phyloP scores from a whole-genome alignment of 176 grass and related monocot genomes.

The Musa itinerans region DNA sequence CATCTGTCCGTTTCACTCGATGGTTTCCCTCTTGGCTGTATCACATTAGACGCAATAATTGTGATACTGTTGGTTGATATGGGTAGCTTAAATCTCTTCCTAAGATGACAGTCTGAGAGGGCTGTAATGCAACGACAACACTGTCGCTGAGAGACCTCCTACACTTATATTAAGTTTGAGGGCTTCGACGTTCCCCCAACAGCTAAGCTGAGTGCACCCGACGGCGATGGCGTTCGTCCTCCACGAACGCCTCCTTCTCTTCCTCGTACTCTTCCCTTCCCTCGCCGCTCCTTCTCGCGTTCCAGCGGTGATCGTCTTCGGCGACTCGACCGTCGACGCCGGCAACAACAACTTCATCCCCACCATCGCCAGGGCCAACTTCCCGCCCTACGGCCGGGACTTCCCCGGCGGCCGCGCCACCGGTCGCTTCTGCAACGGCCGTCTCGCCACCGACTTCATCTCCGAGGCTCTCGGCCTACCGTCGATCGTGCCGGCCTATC shows the following conservation, averaged over 20 bases:
- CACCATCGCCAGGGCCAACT: conserved; percentile 62
- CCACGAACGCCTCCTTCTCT: conserved; percentile 1
- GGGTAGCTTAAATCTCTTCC: too few relatives aligned
- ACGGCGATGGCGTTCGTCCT: background rate
- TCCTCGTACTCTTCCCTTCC: background rate
- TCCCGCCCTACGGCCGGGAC: conserved; percentile 66
- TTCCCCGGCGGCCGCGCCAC: conserved; percentile 38
- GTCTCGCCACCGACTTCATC: too few relatives aligned
- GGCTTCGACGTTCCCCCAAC: too few relatives aligned
- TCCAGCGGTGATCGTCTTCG: background rate
- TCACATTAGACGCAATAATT: too few relatives aligned
- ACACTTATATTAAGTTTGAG: too few relatives aligned
- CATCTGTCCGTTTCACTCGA: too few relatives aligned
- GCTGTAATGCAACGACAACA: too few relatives aligned
- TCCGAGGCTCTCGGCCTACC: background rate
- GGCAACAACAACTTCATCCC: conserved; percentile 68
- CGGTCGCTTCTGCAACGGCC: conserved; percentile 9
- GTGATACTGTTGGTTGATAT: too few relatives aligned
- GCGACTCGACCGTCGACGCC: conserved; percentile 22
- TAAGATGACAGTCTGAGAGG: too few relatives aligned
- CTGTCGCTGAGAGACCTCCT: too few relatives aligned
- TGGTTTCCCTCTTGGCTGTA: too few relatives aligned
- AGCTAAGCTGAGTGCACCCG: too few relatives aligned
- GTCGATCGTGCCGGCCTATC: background rate
- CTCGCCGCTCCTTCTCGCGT: background rate